These are phyloP conservation scores for Aspergillus hortae DNA, from an alignment of 2,329 filamentous ascomycete species.

Conservation along the genomic window DNA sequence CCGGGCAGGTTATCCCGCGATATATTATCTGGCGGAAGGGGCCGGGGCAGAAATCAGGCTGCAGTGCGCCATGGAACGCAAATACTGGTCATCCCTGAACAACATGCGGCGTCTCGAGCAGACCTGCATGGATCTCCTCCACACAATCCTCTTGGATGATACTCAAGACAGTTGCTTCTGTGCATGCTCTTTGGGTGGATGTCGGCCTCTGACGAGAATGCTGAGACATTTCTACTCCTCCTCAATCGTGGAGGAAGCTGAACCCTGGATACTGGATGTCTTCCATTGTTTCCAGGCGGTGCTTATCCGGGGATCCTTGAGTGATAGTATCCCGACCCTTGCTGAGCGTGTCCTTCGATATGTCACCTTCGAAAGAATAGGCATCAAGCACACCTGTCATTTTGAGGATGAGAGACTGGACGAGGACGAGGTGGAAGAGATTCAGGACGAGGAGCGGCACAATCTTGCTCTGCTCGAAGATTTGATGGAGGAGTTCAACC, in stretches of 20 bases:
- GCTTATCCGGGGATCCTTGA: not conserved
- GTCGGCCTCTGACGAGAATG: not conserved
- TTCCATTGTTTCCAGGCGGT: not conserved
- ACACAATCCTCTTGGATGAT: slow-evolving; percentile 1
- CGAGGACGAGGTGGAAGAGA: not conserved
- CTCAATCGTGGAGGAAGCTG: not conserved
- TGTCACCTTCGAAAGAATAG: not conserved
- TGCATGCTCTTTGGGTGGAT: slow-evolving; percentile 3
- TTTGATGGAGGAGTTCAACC: not conserved
- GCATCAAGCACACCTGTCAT: not conserved
- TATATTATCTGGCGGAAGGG: not conserved
- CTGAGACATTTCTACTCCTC: not conserved
- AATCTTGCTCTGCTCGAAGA: not conserved
- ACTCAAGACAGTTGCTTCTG: not conserved
- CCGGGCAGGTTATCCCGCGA: not conserved
- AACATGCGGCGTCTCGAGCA: not conserved
- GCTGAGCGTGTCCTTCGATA: not conserved
- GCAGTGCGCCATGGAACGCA: no score
- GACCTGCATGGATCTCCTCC: not conserved
- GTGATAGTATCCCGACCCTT: not conserved
- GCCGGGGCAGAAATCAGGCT: no score
- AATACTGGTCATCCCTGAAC: no score
- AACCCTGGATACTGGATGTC: not conserved
- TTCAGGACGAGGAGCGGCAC: not conserved
- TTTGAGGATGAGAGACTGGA: not conserved